Base-by-base conservation (phyloP, 306 rosid species). In the Argentina anserina region DNA sequence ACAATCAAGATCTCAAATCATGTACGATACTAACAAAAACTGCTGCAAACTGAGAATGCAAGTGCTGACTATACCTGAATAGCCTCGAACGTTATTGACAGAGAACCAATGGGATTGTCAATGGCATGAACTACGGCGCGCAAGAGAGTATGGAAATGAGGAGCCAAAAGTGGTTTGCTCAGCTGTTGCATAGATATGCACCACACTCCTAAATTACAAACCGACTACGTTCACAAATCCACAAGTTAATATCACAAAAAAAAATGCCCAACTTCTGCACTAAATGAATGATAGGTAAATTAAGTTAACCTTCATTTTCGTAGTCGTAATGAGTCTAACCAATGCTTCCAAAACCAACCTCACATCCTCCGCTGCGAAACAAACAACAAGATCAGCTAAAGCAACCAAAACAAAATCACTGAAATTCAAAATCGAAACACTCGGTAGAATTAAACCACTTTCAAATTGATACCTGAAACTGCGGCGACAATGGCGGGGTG, bases 51-150 rank as follows among this genome's bases (percentile, higher is more conserved):
- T 29, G 39, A 6, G 65, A 3, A 60, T 15, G 23, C 3, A 13
- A 17, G 9, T 7, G 4, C 23, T 29, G n/a, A 29, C 23, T 56
- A 52, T 75, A 93, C 97, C 97, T 87, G 96, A 39, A 81, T 89
- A 75, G 98, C 96, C 90, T 90, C 97, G 77, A 88, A 90, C 65
- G 96, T 90, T n/a, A 96, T 87, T 41, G 97, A 93, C 83, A 90
- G 71, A 47, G 93, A 93, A 76, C 93, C 97, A 81, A 86, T 76
- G 13, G 97, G 98, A 81, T 90, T 92, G 81, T 90, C 91, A 31
- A 90, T 81, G 72, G 96, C 93, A 80, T 87, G 93, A 70, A 86
- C 82, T 53, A 90, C 76, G 7, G 90, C 96, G 41, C 49, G 70
- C 83, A 90, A 77, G 71, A 92, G 69, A 73, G 84, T 84, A 69